phyloP scores from a whole-genome alignment of 1,284 basidiomycete species.

The Sporisorium reilianum region DNA sequence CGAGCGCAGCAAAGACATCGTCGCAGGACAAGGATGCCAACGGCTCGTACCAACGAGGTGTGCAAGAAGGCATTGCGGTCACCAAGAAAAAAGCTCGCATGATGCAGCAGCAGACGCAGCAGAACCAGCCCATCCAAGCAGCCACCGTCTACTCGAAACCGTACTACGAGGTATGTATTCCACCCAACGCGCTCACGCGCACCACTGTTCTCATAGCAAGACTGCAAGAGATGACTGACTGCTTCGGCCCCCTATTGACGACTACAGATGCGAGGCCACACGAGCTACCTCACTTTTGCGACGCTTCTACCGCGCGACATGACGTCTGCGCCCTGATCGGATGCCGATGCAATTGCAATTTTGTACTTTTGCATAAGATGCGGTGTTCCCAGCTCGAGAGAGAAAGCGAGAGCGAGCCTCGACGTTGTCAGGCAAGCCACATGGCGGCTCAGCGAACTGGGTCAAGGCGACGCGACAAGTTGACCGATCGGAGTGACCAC shows the following conservation, averaged over 20 bases:
- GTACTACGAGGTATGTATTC: constrained; percentile 25
- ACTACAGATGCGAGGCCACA: constrained; percentile 64
- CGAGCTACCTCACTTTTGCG: constrained; percentile 67
- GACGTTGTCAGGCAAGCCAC: too few relatives aligned
- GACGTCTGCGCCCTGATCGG: constrained; percentile 17
- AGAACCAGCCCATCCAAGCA: constrained; percentile 35
- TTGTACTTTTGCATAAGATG: background rate
- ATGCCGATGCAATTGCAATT: background rate
- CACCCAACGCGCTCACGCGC: background rate
- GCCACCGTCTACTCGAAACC: constrained; percentile 46
- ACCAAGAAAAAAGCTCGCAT: constrained; percentile 50
- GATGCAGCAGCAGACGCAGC: constrained; percentile 37
- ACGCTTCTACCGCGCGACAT: constrained; percentile 60
- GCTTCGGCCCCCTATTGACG: background rate
- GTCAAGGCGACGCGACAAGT: too few relatives aligned
- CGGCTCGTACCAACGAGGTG: constrained; percentile 33
- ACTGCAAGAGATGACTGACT: background rate
- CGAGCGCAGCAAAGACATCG: background rate
- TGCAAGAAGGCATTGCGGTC: constrained; percentile 42
- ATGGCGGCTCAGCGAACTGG: too few relatives aligned
- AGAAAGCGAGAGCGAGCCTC: background rate
- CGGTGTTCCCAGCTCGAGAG: background rate
- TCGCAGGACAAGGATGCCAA: constrained; percentile 13
- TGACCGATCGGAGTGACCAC: too few relatives aligned
- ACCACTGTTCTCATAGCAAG: background rate